Conservation (phyloP, 176 grass and related monocot species). For the Musa itinerans region DNA sequence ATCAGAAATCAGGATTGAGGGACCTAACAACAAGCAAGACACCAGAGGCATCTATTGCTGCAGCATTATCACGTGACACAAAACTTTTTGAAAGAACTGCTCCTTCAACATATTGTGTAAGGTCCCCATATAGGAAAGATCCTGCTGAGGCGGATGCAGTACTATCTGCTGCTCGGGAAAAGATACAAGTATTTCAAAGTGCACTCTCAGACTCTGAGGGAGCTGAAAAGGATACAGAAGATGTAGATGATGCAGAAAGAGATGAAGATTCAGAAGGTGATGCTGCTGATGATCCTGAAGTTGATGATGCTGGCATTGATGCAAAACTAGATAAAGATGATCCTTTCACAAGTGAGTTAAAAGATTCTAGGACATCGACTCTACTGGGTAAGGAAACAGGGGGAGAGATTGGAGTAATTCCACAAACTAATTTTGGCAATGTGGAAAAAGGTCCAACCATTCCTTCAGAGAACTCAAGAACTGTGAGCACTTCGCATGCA, state of each 20-base stretch:
- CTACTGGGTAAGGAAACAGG: slow-evolving; percentile 16
- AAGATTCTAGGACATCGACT: slow-evolving; percentile 24
- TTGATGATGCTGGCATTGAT: slow-evolving; percentile 21
- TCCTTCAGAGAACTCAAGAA: slow-evolving; percentile 32
- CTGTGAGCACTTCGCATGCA: slow-evolving; percentile 27
- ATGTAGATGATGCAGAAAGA: slow-evolving; percentile 70
- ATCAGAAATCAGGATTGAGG: slow-evolving; percentile 90
- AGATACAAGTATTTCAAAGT: slow-evolving; percentile 87
- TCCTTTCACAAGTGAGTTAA: slow-evolving; percentile 17
- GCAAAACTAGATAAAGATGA: slow-evolving; percentile 41
- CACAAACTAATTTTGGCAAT: slow-evolving; percentile 24
- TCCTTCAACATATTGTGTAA: slow-evolving; percentile 90
- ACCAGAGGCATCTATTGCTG: slow-evolving; percentile 93
- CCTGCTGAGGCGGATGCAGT: slow-evolving; percentile 64
- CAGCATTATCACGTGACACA: slow-evolving; percentile 75
- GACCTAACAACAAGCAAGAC: slow-evolving; percentile 99
- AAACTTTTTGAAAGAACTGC: slow-evolving; percentile 96
- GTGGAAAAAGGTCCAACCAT: slow-evolving; percentile 24
- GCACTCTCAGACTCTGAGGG: slow-evolving; percentile 50
- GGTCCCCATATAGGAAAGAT: slow-evolving; percentile 77
- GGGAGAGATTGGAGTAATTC: slow-evolving; percentile 14
- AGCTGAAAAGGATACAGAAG: slow-evolving; percentile 49
- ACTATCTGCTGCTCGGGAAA: slow-evolving; percentile 68
- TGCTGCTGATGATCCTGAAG: slow-evolving; percentile 20
- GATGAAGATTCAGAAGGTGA: slow-evolving; percentile 91